Evolutionary conservation across 768 basidiomycete species (phyloP), one percentile per base, ranked within the genome.

Genomic region (Strobilomyces echinocephalus): DNA sequence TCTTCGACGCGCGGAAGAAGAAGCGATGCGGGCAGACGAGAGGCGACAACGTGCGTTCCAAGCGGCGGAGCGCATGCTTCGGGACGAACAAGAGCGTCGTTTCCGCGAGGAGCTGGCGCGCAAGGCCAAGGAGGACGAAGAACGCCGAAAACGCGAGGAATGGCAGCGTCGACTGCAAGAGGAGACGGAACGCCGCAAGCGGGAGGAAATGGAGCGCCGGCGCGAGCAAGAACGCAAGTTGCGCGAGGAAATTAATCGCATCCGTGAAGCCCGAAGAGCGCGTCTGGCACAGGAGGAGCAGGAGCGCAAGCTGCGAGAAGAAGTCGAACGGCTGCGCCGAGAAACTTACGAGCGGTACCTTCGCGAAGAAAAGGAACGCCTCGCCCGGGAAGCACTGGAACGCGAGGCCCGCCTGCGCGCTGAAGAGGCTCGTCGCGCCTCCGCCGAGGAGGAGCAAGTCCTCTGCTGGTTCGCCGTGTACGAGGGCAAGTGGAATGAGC

Each of bases 401-500:
- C 60, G 57, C 38, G 56, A 53, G 20, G 61, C 64, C 34, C 63
- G 54, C 18, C 33, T 56, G 35, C 50, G 55, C 41, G 63, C 63
- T 28, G 66, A 69, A 43, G 50, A 63, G 33, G 49, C 52, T 10
- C 57, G 41, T 41, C 57, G 38, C 11, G 46, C 53, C 7, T 26
- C 58, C 5, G 30, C 58, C 18, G 20, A 39, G 46, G 55, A 59
- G 12, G 56, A 49, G 0, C 53, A 60, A 24, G 5, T 53, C n/a
- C 34, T 43, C 6, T 53, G 47, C 12, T n/a, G 53, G 11, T 67
- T 70, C 50, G 31, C 35, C 15, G 0, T 65, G 7, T 74, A 74
- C 52, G 68, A 72, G n/a, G 60, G 20, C 40, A 74, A 72, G 50
- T 77, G 76, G 76, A 57, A 61, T 26, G 64, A 64, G 15, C 68